Base-by-base conservation (phyloP, 1,284 basidiomycete species). In the Schizophyllum amplum region DNA sequence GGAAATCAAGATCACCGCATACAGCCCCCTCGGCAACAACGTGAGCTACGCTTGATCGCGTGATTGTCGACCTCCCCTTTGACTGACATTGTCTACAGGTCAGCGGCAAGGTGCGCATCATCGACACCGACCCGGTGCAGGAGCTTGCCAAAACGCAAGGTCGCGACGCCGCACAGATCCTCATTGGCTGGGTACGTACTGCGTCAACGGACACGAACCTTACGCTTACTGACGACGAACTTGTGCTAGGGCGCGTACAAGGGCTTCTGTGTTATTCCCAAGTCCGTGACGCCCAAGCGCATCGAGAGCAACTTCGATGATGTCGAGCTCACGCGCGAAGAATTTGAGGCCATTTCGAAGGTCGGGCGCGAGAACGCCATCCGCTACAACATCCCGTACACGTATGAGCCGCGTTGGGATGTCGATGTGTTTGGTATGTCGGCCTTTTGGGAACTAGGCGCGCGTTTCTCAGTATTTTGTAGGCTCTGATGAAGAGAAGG, bases 281-380 rank as follows among this genome's bases (percentile, higher is more conserved):
- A 79, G 71, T 78, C 69, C 55, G 82, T 82, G 57, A 52, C 53
- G 47, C 48, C 64, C 70, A 69, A 71, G 23, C 74, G 78, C 52
- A 76, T 81, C 68, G 66, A 71, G 63, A 75, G 76, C 62, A 85
- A 85, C 73, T 79, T 84, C 68, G 67, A 80, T 61, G 72, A 82
- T 63, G 69, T 84, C 63, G 71, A 77, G 63, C 75, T 86, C 47
- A 66, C 69, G 52, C 68, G 76, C 53, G 75, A 76, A 51, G 81
- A 82, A 65, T 78, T 80, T 65, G 69, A 78, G 59, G 69, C 66
- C 59, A 69, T 83, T 65, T 42, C n/a, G 20, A 42, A 49, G 49
- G 11, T 56, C 7, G 55, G 51, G 25, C 47, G 47, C 22, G 23
- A 52, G 24, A 22, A 27, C 51, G 7, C 51, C 15, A 13, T 24